Conservation (phyloP, 129 eudicot genomes). For the Calendula officinalis region DNA sequence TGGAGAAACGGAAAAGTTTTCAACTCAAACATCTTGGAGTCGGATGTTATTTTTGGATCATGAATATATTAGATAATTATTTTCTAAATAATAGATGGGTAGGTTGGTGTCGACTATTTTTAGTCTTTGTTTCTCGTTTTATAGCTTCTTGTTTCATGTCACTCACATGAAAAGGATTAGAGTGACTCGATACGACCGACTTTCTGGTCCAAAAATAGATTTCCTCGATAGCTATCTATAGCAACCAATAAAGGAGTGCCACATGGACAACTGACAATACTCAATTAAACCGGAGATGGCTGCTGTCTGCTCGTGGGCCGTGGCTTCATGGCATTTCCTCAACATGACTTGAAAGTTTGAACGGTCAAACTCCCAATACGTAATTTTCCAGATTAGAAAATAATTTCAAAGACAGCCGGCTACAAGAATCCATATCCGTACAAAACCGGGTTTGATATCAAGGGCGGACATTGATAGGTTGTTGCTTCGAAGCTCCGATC, state of each 20-base stretch:
- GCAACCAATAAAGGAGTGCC: neutral
- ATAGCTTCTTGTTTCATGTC: neutral
- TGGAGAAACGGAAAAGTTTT: too few species aligned
- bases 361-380: conserved; percentile 28
- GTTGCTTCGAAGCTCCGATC: conserved; percentile 28
- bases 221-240: neutral
- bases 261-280: conserved; percentile 11
- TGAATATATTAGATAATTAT: too few species aligned
- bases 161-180: neutral
- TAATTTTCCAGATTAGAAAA: conserved; percentile 13
- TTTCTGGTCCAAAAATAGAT: conserved; percentile 14
- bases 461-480: conserved; percentile 27
- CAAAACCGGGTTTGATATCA: conserved; percentile 7
- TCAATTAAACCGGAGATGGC: conserved; percentile 24
- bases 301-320: conserved; percentile 3
- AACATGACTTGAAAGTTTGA: conserved; percentile 26
- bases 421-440: conserved; percentile 21
- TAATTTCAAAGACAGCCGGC: conserved; percentile 34
- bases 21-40: too few species aligned
- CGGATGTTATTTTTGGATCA: too few species aligned
- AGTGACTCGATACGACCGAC: conserved; percentile 4
- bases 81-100: too few species aligned
- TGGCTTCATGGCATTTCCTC: conserved; percentile 21
- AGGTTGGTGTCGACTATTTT: too few species aligned
- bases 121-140: too few species aligned